Evolutionary conservation across 257 asterid species (phyloP).

Genomic region (Verbascum thapsus): DNA sequence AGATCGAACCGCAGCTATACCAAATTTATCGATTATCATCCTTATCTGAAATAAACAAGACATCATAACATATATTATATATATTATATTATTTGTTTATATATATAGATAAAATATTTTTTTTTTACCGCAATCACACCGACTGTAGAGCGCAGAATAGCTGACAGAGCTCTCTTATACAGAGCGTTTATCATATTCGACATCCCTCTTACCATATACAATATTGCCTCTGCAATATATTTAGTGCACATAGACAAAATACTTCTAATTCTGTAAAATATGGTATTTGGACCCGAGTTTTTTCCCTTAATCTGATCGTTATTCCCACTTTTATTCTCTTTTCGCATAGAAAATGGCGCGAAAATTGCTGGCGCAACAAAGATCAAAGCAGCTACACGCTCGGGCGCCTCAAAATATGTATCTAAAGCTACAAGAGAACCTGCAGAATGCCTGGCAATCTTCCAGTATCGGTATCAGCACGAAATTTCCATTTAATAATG

Average conservation of each 20-base stretch:
- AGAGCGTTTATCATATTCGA: constrained; percentile 57
- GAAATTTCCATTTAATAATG: not conserved
- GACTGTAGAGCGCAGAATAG: constrained; percentile 69
- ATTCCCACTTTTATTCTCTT: constrained; percentile 39
- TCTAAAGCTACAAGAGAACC: constrained; percentile 92
- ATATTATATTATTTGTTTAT: not conserved
- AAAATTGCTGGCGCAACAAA: constrained; percentile 91
- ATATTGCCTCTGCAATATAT: constrained; percentile 42
- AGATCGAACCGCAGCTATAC: constrained; percentile 60
- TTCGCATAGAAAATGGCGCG: constrained; percentile 54
- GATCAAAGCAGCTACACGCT: constrained; percentile 86
- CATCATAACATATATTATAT: not conserved
- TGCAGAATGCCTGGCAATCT: constrained; percentile 83
- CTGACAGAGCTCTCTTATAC: constrained; percentile 65
- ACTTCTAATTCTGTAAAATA: constrained; percentile 40
- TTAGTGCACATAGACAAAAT: constrained; percentile 47
- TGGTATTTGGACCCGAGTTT: constrained; percentile 36
- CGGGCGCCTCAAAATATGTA: constrained; percentile 90
- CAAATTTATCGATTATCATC: constrained; percentile 69
- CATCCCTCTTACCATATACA: constrained; percentile 52
- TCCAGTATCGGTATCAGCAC: constrained; percentile 33
- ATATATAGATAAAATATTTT: not conserved
- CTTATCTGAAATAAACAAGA: constrained; percentile 57
- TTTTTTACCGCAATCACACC: constrained; percentile 72
- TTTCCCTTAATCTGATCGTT: constrained; percentile 43